Evolutionary conservation across 495 filamentous ascomycete species (phyloP), one percentile per base, ranked within the genome.

Genomic region (Daldinia childiae): DNA sequence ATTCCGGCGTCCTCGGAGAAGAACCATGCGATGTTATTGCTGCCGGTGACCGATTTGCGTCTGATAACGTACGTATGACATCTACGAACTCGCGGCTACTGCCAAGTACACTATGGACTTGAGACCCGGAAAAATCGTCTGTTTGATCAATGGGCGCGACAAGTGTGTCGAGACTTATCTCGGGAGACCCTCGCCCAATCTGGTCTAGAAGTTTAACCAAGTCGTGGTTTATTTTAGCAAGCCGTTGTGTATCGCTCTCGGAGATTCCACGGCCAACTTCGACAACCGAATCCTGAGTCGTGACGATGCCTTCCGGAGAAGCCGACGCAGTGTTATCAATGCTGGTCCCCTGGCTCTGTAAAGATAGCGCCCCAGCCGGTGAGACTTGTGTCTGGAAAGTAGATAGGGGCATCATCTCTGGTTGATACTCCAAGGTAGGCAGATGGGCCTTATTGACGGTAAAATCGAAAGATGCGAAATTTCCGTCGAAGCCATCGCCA

Each of bases 141-240:
- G 56, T 29, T 8, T 27, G 64, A 7, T 68, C 61, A 1, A 8
- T 19, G 11, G 52, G 45, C 32, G 50, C 38, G n/a, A 72, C 63
- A 11, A 75, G 50, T 17, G 34, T 55, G 8, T 60, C 56, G 6
- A 75, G 55, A 43, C 14, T 66, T 6, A 69, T 39, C 1, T 24
- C 45, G 17, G 55, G 55, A 26, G 69, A 39, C 21, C 64, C 64
- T 29, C 48, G 38, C 0, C 41, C 41, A 39, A 75, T 54, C 19
- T 41, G 61, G 17, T 34, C 21, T 4, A 75, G 34, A 29, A 66
- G 51, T 1, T 36, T 69, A 21, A 54, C 64, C n/a, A 72, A 36
- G 26, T 66, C 32, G 26, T 69, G 61, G 21, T 69, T 72, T 2
- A 72, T 72, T 17, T 17, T 48, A 15, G 72, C 72, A 6, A 75